Evolutionary conservation across 441 rosid species (phyloP).

Genomic region (Euphorbia schlechtendalii): DNA sequence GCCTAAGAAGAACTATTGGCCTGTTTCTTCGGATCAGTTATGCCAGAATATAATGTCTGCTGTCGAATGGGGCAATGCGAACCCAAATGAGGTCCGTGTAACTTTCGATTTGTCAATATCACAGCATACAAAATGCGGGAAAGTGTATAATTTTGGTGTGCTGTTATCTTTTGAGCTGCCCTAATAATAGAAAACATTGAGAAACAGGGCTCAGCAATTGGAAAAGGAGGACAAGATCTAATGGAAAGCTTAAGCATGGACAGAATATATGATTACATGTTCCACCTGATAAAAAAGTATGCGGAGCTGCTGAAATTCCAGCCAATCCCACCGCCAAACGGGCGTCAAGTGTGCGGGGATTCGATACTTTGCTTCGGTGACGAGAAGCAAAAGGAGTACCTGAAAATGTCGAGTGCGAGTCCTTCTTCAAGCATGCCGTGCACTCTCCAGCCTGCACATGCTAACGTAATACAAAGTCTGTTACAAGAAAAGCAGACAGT

Average conservation of each 20-base stretch:
- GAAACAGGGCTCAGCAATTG: constrained; percentile 62
- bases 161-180: not conserved
- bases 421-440: constrained; percentile 49
- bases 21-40: constrained; percentile 49
- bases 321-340: constrained; percentile 58
- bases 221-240: constrained; percentile 62
- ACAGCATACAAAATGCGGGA: too few species aligned
- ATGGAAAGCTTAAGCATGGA: constrained; percentile 72
- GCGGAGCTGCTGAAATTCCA: constrained; percentile 67
- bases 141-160: not conserved
- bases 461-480: constrained; percentile 29
- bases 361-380: constrained; percentile 78
- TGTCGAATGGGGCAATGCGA: constrained; percentile 78
- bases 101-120: constrained; percentile 1
- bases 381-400: constrained; percentile 37
- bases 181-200: not conserved
- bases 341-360: constrained; percentile 53
- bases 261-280: constrained; percentile 74
- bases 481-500: constrained; percentile 33
- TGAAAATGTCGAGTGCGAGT: constrained; percentile 36
- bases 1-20: constrained; percentile 72
- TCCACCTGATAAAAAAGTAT: constrained; percentile 65
- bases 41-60: constrained; percentile 66
- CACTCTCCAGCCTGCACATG: constrained; percentile 35
- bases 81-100: constrained; percentile 53